Conservation (phyloP, 164 flowering plant species). For the Annona cherimola region DNA sequence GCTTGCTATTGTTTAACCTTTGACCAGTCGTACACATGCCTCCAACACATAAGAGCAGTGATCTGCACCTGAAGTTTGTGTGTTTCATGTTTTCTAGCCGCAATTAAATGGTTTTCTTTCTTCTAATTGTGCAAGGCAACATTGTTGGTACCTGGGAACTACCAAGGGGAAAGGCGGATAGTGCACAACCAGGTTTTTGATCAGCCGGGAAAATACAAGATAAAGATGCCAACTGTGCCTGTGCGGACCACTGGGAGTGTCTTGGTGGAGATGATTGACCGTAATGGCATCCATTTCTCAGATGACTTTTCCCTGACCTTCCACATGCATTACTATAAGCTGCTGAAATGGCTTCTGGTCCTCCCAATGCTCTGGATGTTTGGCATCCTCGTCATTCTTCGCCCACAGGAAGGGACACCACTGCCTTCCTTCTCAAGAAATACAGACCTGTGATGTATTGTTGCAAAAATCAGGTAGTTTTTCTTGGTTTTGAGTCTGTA, state of each 20-base stretch:
- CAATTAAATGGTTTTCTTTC: background rate
- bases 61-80: background rate
- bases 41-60: background rate
- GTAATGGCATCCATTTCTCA: conserved; percentile 75
- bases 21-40: background rate
- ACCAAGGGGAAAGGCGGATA: conserved; percentile 86
- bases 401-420: conserved; percentile 88
- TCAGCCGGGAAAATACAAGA: conserved; percentile 60
- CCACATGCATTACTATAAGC: conserved; percentile 88
- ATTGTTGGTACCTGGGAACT: conserved; percentile 92
- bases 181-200: conserved; percentile 55
- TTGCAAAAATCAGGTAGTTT: no score
- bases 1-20: no score
- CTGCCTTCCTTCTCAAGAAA: conserved; percentile 96
- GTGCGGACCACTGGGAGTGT: conserved; percentile 94
- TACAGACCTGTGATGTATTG: conserved; percentile 48
- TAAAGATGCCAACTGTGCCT: conserved; percentile 79
- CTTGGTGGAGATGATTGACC: conserved; percentile 91
- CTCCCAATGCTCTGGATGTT: conserved; percentile 99
- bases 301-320: conserved; percentile 97
- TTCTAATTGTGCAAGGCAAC: conserved; percentile 43
- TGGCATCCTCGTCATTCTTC: conserved; percentile 78
- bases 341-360: conserved; percentile 92
- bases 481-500: background rate
- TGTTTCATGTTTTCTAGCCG: background rate